Conservation (phyloP, 2,329 filamentous ascomycete genomes). For the Chlorencoelia australis region DNA sequence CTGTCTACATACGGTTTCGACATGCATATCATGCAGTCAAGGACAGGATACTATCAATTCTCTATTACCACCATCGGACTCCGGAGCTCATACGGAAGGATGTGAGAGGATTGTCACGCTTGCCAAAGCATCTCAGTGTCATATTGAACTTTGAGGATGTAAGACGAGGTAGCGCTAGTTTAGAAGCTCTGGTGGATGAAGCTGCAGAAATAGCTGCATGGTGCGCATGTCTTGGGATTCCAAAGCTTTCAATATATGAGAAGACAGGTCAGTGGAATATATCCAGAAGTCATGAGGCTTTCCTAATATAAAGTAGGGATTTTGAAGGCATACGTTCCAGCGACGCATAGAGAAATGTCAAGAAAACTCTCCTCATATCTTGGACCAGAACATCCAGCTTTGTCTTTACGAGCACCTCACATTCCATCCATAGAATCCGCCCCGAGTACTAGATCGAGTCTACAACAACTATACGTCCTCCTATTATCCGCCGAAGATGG, state of each 20-base stretch:
- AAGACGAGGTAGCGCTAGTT: conserved; percentile 57
- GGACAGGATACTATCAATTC: conserved; percentile 68
- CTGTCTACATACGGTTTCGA: conserved; percentile 74
- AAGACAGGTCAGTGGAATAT: conserved; percentile 57
- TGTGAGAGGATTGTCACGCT: conserved; percentile 59
- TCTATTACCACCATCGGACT: conserved; percentile 92
- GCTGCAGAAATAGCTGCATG: conserved; percentile 86
- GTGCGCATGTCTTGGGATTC: conserved; percentile 84
- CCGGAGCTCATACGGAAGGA: conserved; percentile 88
- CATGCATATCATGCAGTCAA: conserved; percentile 69
- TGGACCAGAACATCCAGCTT: conserved; percentile 59
- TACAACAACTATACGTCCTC: conserved; percentile 48
- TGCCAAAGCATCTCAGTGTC: conserved; percentile 81
- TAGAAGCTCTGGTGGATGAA: conserved; percentile 82
- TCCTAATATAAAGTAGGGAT: conserved; percentile 46
- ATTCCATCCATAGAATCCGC: conserved; percentile 46
- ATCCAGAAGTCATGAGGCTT: not conserved
- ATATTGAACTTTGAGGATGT: conserved; percentile 68
- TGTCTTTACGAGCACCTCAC: conserved; percentile 66
- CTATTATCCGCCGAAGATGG: conserved; percentile 84
- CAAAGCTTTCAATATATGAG: conserved; percentile 83
- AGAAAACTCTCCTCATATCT: conserved; percentile 82
- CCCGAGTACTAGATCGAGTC: conserved; percentile 34
- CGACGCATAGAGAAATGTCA: conserved; percentile 69
- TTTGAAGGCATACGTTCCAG: conserved; percentile 81